phyloP scores from a whole-genome alignment of 192 early-diverging fungal species.

The Coemansia asiatica region DNA sequence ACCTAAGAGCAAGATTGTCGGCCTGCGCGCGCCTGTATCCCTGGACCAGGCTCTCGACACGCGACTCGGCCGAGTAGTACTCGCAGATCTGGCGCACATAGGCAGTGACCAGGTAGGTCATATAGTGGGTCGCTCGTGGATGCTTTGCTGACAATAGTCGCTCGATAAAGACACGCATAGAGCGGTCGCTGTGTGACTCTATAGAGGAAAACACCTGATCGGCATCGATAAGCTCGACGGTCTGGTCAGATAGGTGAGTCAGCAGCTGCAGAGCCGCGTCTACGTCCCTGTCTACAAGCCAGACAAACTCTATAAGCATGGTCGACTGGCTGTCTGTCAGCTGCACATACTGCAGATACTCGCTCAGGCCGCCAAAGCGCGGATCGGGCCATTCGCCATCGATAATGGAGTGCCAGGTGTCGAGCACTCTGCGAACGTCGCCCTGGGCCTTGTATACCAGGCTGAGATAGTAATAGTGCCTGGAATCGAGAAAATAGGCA shows the following conservation, averaged over 20 bases:
- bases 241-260: slow-evolving; percentile 10
- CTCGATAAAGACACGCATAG: slow-evolving; percentile 43
- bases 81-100: slow-evolving; percentile 49
- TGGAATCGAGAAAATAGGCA: slow-evolving; percentile 18
- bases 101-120: slow-evolving; percentile 39
- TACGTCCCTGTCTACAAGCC: slow-evolving; percentile 23
- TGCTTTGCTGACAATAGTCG: slow-evolving; percentile 33
- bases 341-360: slow-evolving; percentile 33
- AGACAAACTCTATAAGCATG: slow-evolving; percentile 28
- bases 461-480: slow-evolving; percentile 41
- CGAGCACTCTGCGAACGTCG: slow-evolving; percentile 20
- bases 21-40: slow-evolving; percentile 26
- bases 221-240: slow-evolving; percentile 33
- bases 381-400: slow-evolving; percentile 17
- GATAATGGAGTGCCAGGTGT: slow-evolving; percentile 36
- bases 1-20: slow-evolving; percentile 24
- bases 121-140: slow-evolving; percentile 36
- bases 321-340: slow-evolving; percentile 10
- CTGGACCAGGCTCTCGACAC: background rate
- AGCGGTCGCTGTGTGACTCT: slow-evolving; percentile 11
- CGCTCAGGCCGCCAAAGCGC: slow-evolving; percentile 38
- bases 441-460: slow-evolving; percentile 32
- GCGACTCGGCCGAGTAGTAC: slow-evolving; percentile 4
- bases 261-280: slow-evolving; percentile 25
- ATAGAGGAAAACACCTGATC: slow-evolving; percentile 22